These are phyloP conservation scores for Rhexocercosporidium sp. DNA, from an alignment of 2,329 filamentous ascomycete genomes.

Conservation along the genomic window DNA sequence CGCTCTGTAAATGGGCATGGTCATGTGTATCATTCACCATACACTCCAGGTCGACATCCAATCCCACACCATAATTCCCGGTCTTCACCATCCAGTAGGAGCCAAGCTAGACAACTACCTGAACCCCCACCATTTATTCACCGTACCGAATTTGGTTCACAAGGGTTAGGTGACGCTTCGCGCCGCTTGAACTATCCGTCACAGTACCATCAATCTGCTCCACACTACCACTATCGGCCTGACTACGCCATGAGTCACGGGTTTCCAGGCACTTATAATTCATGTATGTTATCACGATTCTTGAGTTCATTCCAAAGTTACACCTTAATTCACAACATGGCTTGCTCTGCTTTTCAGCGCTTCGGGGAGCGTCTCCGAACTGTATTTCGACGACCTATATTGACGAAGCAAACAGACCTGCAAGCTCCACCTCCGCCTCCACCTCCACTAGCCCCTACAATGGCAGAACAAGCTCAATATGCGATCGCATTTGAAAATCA, in stretches of 20 bases:
- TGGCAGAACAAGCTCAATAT: neutral
- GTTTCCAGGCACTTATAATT: neutral
- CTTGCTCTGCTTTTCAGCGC: neutral
- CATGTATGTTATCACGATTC: neutral
- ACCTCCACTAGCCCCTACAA: neutral
- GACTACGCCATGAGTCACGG: constrained; percentile 5
- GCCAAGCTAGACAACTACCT: neutral
- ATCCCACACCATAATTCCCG: neutral
- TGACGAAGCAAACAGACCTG: neutral
- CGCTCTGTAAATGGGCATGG: neutral
- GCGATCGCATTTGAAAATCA: no score
- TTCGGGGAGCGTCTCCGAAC: neutral
- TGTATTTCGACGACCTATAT: neutral
- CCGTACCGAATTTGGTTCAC: neutral
- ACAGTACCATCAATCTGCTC: neutral
- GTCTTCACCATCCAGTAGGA: neutral
- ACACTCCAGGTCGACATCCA: neutral
- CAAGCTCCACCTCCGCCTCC: neutral
- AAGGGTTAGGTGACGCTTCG: neutral
- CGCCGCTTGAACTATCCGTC: neutral
- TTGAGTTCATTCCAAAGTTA: neutral
- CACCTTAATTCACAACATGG: neutral
- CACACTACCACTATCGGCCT: neutral
- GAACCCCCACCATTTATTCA: neutral
- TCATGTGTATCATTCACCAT: neutral